A percentile compares a stretch with the other conserved stretches of the same genome.
Evolutionary conservation across 495 filamentous ascomycete genomes (phyloP).

Genomic region (Aspergillus taichungensis): DNA sequence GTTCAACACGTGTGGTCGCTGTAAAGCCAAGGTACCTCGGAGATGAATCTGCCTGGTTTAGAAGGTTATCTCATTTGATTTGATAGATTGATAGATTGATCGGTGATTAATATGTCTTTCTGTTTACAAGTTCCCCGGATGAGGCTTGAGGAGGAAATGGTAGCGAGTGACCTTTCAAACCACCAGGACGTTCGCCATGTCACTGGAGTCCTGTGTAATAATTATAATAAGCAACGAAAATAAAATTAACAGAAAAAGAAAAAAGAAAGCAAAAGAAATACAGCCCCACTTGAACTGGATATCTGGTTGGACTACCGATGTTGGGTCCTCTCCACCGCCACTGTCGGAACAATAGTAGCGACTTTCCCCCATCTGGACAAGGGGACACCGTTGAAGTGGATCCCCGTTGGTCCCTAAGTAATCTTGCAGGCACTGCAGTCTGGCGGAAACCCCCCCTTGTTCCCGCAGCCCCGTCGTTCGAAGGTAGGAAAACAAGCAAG

Average conservation of each 20-base stretch:
- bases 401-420: constrained; percentile 20
- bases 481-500: constrained; percentile 2
- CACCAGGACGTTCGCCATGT: constrained; percentile 13
- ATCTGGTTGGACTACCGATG: constrained; percentile 1
- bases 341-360: constrained; percentile 6
- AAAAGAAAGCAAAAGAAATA: too few species aligned
- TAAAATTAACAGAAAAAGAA: too few species aligned
- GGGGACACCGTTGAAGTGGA: constrained; percentile 12
- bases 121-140: too few species aligned
- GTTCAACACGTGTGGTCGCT: too few species aligned
- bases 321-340: background rate
- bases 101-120: too few species aligned
- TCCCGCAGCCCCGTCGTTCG: constrained; percentile 20
- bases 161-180: background rate
- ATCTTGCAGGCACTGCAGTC: constrained; percentile 18
- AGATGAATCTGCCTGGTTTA: background rate
- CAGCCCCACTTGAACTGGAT: too few species aligned
- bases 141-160: too few species aligned
- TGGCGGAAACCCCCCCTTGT: constrained; percentile 13
- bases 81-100: background rate
- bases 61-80: background rate
- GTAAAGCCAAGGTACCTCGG: too few species aligned
- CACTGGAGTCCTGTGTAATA: background rate
- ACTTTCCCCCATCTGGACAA: constrained; percentile 4
- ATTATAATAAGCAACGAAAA: too few species aligned